Conservation (phyloP, 2,329 filamentous ascomycete species). For the Talaromyces sp. region DNA sequence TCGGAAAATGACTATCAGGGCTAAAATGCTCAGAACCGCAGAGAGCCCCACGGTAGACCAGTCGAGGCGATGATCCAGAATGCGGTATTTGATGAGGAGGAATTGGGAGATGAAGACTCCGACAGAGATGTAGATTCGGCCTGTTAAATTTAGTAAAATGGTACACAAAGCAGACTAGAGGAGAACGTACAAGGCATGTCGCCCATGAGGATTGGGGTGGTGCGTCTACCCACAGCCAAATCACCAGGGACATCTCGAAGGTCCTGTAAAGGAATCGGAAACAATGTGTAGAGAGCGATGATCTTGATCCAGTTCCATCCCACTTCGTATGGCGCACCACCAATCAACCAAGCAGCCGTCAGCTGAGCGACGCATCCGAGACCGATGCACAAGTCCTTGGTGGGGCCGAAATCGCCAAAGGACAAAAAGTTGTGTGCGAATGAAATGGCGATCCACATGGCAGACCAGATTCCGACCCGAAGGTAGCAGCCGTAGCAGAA, state of each 20-base stretch:
- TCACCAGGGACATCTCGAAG: constrained; percentile 17
- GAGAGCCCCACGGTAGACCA: constrained; percentile 13
- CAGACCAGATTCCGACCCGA: constrained; percentile 14
- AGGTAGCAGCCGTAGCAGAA: constrained; percentile 14
- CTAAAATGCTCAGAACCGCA: not conserved
- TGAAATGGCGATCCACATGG: constrained; percentile 15
- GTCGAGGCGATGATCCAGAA: constrained; percentile 15
- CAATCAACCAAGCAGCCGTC: constrained; percentile 16
- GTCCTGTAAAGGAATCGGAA: constrained; percentile 16
- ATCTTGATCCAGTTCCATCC: constrained; percentile 18
- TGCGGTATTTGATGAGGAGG: constrained; percentile 14
- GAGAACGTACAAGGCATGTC: constrained; percentile 16
- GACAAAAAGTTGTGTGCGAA: constrained; percentile 15
- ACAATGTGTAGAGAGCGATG: constrained; percentile 14
- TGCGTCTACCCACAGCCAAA: constrained; percentile 12
- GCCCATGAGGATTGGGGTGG: constrained; percentile 15
- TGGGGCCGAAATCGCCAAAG: constrained; percentile 17
- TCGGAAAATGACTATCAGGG: constrained; percentile 14
- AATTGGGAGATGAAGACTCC: constrained; percentile 16
- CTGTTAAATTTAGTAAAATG: not conserved
- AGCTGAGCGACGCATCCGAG: constrained; percentile 14
- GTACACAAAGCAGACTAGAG: not conserved
- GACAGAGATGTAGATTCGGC: constrained; percentile 16
- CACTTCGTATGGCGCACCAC: constrained; percentile 14
- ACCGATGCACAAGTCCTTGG: constrained; percentile 17